Conservation (phyloP, 768 basidiomycete species). For the Lentinula boryana region DNA sequence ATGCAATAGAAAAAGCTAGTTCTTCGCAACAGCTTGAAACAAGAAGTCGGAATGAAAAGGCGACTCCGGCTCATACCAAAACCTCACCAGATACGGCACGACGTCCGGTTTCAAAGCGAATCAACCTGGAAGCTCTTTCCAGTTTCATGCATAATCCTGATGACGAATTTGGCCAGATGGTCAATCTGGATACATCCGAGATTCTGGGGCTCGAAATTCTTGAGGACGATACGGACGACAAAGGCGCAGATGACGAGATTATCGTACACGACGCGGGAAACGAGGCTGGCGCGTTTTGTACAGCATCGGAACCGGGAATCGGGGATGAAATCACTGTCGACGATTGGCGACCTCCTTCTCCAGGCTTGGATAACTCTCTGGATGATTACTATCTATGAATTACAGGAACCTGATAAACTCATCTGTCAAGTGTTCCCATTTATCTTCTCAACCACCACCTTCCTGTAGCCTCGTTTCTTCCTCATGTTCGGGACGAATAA, state of each 20-base stretch:
- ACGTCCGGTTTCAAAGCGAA: constrained; percentile 24
- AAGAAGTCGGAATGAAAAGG: constrained; percentile 3
- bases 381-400: background rate
- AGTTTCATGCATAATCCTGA: constrained; percentile 37
- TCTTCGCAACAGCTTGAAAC: background rate
- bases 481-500: background rate
- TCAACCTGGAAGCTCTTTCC: constrained; percentile 54
- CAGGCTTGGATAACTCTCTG: constrained; percentile 14
- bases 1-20: background rate
- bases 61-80: constrained; percentile 10
- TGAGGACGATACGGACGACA: constrained; percentile 10
- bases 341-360: constrained; percentile 39
- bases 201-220: constrained; percentile 11
- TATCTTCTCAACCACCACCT: background rate
- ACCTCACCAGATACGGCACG: constrained; percentile 9
- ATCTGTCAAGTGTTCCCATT: background rate
- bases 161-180: constrained; percentile 19
- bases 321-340: constrained; percentile 32
- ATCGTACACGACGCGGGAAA: background rate
- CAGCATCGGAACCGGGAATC: background rate
- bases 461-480: background rate
- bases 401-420: no score
- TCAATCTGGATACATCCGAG: constrained; percentile 9
- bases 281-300: background rate
- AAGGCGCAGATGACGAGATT: constrained; percentile 5